Evolutionary conservation across 2,329 filamentous ascomycete species (phyloP), one percentile per base, ranked within the genome.

Genomic region (Fusarium neocosmosporiellum): DNA sequence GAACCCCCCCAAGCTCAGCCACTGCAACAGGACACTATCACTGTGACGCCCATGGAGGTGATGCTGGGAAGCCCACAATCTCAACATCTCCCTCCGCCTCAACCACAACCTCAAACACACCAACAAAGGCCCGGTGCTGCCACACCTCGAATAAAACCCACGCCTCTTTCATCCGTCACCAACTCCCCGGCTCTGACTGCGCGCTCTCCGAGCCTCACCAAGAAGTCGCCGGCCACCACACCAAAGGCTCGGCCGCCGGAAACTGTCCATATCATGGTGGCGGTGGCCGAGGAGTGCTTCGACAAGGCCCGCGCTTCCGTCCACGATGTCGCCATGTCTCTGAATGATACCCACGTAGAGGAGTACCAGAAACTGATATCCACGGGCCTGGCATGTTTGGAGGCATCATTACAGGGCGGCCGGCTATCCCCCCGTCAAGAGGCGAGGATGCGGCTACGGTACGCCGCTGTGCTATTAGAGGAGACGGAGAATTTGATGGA

Each of bases 401-500:
- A 95, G 71, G 87, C 91, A 14, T 90, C 90, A 3, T 81, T 95
- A 67, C 90, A 90, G 68, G 90, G 88, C 58, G 86, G 85, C 48
- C 87, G 87, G 65, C 82, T 93, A 20, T 82, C 87, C 22, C 91
- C 93, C 5, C 88, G 91, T 18, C 84, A 90, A 53, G 93, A 95
- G 79, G 93, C 92, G 11, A 88, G 88, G 63, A 83, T 94, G 60
- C 88, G 92, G 31, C 81, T 95, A 46, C 88, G 92, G 76, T 94
- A 95, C 81, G 93, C 93, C 2, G 90, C 88, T 36, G 83, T 95
- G 8, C 81, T 96, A 27, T 88, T 90, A 39, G 91, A 94, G 71
- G 93, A 96, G 82, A 95, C 93, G 2, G 91, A 93, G 36, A 95
- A 95, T 71, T 84, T 90, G 13, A 90, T 90, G 83, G 90, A 94